These are phyloP conservation scores for Closterium sp. DNA, from an alignment of 139 green algal genomes.

Conservation along the genomic window DNA sequence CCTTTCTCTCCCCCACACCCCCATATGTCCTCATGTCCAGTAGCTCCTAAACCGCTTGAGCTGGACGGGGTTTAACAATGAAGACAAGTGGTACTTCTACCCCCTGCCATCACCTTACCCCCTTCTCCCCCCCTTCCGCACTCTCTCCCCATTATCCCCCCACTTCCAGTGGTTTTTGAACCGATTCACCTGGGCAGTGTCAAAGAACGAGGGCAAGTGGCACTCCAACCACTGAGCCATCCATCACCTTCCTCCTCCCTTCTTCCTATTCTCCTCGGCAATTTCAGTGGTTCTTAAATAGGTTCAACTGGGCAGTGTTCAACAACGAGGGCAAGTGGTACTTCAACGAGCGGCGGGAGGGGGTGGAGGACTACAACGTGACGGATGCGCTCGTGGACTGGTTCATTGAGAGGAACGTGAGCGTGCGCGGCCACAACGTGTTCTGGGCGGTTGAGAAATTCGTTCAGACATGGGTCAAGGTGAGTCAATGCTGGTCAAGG, in stretches of 20 bases:
- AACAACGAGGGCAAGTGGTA: constrained; percentile 53
- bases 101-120: not conserved
- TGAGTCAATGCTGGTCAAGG: not conserved
- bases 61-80: too few species aligned
- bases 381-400: not conserved
- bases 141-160: not conserved
- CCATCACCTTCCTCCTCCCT: not conserved
- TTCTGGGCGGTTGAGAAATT: constrained; percentile 39
- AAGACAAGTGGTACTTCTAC: too few species aligned
- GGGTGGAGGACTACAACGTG: not conserved
- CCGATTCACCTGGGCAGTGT: too few species aligned
- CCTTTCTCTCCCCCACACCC: not conserved
- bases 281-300: too few species aligned
- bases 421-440: constrained; percentile 37
- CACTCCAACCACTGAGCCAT: too few species aligned
- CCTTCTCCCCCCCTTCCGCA: not conserved
- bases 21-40: not conserved
- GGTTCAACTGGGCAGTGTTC: not conserved
- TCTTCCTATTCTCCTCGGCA: too few species aligned
- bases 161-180: not conserved
- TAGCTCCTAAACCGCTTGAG: too few species aligned
- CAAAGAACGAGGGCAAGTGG: too few species aligned
- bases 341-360: not conserved
- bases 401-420: not conserved
- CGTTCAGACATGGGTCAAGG: constrained; percentile 46